A percentile compares a stretch with the other conserved stretches of the same genome.
phyloP scores from a whole-genome alignment of 2,329 filamentous ascomycete genomes.

The Emergomyces orientalis region DNA sequence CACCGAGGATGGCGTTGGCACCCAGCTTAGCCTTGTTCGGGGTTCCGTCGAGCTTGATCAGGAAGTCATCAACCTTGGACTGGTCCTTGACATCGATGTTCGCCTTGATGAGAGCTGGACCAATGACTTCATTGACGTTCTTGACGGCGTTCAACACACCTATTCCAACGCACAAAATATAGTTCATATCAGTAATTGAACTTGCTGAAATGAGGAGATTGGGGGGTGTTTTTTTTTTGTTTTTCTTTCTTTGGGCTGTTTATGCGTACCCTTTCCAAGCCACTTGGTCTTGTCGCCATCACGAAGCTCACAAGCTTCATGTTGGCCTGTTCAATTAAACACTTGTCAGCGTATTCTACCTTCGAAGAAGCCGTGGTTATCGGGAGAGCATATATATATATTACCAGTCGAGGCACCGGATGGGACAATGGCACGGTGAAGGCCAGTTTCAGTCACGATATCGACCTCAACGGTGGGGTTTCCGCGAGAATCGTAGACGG shows the following conservation, averaged over 20 bases:
- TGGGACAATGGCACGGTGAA: conserved; percentile 95
- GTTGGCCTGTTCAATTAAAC: conserved; percentile 52
- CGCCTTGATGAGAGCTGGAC: conserved; percentile 71
- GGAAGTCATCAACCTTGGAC: conserved; percentile 71
- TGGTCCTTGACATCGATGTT: conserved; percentile 79
- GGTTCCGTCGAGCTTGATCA: conserved; percentile 76
- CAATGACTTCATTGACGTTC: conserved; percentile 77
- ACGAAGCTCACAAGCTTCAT: conserved; percentile 85
- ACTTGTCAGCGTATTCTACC: conserved; percentile 17
- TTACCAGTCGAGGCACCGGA: conserved; percentile 89
- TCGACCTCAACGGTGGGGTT: conserved; percentile 99
- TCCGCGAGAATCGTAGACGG: conserved; percentile 94
- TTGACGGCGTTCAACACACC: conserved; percentile 70
- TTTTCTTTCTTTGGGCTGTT: not conserved
- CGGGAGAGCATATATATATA: conserved; percentile 27
- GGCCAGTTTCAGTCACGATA: conserved; percentile 88
- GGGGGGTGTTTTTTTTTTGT: not conserved
- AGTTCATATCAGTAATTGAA: not conserved
- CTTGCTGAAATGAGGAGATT: not conserved
- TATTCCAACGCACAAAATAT: conserved; percentile 16
- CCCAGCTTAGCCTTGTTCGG: conserved; percentile 80
- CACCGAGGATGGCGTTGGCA: conserved; percentile 81
- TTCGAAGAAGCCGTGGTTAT: not conserved
- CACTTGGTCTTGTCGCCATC: conserved; percentile 82
- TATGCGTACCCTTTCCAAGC: conserved; percentile 62